Evolutionary conservation across 1,284 basidiomycete species (phyloP).

Genomic region (Irpex rosettiformis): DNA sequence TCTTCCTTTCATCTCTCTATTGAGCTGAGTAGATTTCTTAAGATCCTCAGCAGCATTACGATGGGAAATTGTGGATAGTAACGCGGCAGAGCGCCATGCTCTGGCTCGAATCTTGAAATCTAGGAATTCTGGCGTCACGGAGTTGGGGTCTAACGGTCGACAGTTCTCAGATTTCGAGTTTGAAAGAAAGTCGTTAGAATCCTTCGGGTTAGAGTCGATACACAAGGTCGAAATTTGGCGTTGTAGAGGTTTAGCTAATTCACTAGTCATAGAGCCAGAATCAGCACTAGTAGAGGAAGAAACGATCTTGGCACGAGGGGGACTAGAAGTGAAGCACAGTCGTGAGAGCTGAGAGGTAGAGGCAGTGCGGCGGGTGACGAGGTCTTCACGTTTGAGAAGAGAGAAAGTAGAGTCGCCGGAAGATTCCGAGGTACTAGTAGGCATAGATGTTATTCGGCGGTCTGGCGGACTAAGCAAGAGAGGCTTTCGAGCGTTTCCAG

Average conservation of each 20-base stretch:
- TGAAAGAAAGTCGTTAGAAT: background rate
- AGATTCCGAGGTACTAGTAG: background rate
- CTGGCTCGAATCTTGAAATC: background rate
- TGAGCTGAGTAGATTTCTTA: too few species aligned
- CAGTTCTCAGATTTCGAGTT: too few species aligned
- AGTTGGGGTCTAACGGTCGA: too few species aligned
- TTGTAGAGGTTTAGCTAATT: background rate
- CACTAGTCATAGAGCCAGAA: constrained; percentile 3
- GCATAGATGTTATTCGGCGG: constrained; percentile 1
- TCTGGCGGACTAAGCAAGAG: background rate
- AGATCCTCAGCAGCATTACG: too few species aligned
- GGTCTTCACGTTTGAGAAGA: background rate
- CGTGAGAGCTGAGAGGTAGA: background rate
- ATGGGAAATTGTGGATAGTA: too few species aligned
- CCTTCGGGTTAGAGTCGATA: background rate
- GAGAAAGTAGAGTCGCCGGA: background rate
- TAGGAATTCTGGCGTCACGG: background rate
- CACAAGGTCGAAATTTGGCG: background rate
- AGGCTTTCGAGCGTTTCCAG: background rate
- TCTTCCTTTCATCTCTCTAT: too few species aligned
- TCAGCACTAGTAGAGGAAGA: constrained; percentile 2
- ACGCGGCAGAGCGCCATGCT: too few species aligned
- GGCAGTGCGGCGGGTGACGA: background rate
- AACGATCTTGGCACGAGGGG: constrained; percentile 16
- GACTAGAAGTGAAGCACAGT: constrained; percentile 11